Evolutionary conservation across 179 eudicot species (phyloP).

Genomic region (Vitellaria paradoxa): DNA sequence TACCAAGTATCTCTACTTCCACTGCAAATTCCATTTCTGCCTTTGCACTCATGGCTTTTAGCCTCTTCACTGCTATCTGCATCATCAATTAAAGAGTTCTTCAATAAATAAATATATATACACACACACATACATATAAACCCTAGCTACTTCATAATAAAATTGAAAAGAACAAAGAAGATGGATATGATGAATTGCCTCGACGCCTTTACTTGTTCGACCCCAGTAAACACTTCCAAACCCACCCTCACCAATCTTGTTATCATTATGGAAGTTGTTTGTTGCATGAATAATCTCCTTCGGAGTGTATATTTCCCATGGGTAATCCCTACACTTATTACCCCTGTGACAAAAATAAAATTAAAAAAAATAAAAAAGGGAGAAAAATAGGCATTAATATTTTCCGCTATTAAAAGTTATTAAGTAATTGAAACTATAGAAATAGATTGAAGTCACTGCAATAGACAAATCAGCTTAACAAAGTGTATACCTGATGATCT

Average conservation of each 20-base stretch:
- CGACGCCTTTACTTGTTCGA: slow-evolving; percentile 43
- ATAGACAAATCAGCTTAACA: background rate
- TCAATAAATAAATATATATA: background rate
- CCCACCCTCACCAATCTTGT: slow-evolving; percentile 55
- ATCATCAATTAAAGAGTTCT: background rate
- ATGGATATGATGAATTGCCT: slow-evolving; percentile 25
- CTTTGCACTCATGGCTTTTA: slow-evolving; percentile 40
- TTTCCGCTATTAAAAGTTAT: background rate
- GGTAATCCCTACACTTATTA: slow-evolving; percentile 31
- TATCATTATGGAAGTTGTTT: slow-evolving; percentile 41
- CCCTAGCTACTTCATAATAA: background rate
- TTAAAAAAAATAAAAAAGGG: background rate
- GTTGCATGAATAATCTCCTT: slow-evolving; percentile 47
- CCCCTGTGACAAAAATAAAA: background rate
- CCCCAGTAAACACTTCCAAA: slow-evolving; percentile 60
- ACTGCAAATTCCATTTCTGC: slow-evolving; percentile 59
- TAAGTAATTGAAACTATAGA: background rate
- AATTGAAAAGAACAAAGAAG: background rate
- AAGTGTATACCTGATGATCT: slow-evolving; percentile 16
- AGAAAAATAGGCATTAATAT: background rate
- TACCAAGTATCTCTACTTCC: slow-evolving; percentile 53
- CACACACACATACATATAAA: background rate
- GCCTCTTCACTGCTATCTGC: slow-evolving; percentile 51
- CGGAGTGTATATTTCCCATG: slow-evolving; percentile 48
- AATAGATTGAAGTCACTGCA: background rate